phyloP scores from a whole-genome alignment of 257 asterid species.

The Solanum microdontum region DNA sequence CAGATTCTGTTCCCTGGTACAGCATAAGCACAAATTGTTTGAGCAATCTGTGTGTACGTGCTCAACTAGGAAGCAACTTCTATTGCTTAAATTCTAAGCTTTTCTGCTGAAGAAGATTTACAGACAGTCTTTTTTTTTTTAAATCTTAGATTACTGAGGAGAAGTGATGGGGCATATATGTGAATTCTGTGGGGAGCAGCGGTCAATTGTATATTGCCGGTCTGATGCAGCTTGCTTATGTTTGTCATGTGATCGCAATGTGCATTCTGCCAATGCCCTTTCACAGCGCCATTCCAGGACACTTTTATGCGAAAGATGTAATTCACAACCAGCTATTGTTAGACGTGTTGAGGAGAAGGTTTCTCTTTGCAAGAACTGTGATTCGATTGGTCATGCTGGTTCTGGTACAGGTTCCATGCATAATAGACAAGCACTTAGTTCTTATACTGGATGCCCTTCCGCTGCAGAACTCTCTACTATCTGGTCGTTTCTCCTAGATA shows the following conservation, averaged over 20 bases:
- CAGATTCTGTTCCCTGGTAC: not conserved
- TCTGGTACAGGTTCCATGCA: slow-evolving; percentile 13
- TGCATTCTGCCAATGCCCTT: slow-evolving; percentile 63
- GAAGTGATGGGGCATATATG: slow-evolving; percentile 34
- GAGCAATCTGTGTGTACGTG: not conserved
- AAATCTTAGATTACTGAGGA: not conserved
- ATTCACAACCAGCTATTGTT: slow-evolving; percentile 33
- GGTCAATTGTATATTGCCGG: slow-evolving; percentile 43
- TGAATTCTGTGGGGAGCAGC: slow-evolving; percentile 56
- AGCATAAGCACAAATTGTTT: not conserved
- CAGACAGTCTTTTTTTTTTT: not conserved
- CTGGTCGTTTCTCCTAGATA: slow-evolving; percentile 26
- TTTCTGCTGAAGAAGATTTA: not conserved
- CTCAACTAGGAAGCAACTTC: not conserved
- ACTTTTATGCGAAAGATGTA: slow-evolving; percentile 50
- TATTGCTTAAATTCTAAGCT: not conserved
- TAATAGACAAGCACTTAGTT: slow-evolving; percentile 31
- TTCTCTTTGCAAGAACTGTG: slow-evolving; percentile 61
- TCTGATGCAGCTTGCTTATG: slow-evolving; percentile 42
- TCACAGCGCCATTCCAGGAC: slow-evolving; percentile 54
- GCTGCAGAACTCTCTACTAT: slow-evolving; percentile 54
- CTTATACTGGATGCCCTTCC: slow-evolving; percentile 59
- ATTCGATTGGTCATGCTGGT: slow-evolving; percentile 25
- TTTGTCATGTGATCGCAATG: slow-evolving; percentile 54
- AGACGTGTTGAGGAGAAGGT: slow-evolving; percentile 40